Percentiles rank a stretch among this genome's conserved stretches.
These are phyloP conservation scores for Eragrostis nindensis DNA, from an alignment of 176 grass and related monocot species.

Conservation along the genomic window DNA sequence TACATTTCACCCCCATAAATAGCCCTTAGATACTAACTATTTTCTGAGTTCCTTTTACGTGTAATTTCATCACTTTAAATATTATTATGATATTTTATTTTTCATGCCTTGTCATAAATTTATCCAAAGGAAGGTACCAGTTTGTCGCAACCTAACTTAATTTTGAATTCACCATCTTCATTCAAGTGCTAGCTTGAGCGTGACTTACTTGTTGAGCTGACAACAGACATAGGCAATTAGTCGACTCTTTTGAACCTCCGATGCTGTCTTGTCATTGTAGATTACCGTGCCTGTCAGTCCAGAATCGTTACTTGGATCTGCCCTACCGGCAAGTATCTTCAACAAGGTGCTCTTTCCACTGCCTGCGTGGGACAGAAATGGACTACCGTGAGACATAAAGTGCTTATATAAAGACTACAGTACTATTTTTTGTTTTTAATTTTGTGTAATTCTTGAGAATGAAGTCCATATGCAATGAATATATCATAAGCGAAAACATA, in stretches of 20 bases:
- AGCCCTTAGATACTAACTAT: too few relatives aligned
- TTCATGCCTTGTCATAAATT: neutral
- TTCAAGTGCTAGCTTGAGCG: too few relatives aligned
- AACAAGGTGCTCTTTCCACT: conserved; percentile 40
- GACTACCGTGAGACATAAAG: neutral
- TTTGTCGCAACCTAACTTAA: neutral
- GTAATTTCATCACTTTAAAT: neutral
- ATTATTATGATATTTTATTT: neutral
- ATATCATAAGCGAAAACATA: too few relatives aligned
- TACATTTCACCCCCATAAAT: too few relatives aligned
- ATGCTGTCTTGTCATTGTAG: conserved; percentile 37
- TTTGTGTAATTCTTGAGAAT: too few relatives aligned
- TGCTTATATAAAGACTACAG: neutral
- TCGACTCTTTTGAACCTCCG: conserved; percentile 29
- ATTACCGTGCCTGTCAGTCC: conserved; percentile 17
- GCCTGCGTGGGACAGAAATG: neutral
- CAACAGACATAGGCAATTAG: conserved; percentile 32
- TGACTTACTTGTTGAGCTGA: neutral
- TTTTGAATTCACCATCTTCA: too few relatives aligned
- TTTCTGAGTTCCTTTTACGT: too few relatives aligned
- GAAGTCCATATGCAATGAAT: too few relatives aligned
- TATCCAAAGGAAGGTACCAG: neutral
- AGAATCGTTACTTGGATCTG: neutral
- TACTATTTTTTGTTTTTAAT: too few relatives aligned
- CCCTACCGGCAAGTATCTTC: conserved; percentile 37